Evolutionary conservation across 2,329 filamentous ascomycete genomes (phyloP).

Genomic region (Xylariales sp.): DNA sequence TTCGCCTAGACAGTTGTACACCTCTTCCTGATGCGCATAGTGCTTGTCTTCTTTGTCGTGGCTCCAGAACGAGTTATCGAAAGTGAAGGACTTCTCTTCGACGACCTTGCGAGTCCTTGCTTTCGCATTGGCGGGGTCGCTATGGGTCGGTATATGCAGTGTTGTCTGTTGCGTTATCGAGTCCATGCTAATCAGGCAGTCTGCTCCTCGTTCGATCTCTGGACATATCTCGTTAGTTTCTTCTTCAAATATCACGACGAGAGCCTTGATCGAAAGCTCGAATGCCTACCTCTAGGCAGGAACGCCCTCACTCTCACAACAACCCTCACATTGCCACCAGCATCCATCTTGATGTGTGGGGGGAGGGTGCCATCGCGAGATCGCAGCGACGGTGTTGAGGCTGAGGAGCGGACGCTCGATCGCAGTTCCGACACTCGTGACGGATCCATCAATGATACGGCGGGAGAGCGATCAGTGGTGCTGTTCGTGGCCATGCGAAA

Average conservation of each 20-base stretch:
- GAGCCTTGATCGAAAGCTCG: background rate
- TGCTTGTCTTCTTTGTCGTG: conserved; percentile 74
- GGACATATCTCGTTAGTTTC: conserved; percentile 15
- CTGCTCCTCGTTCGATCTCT: conserved; percentile 78
- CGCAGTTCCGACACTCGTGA: background rate
- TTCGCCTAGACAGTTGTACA: conserved; percentile 90
- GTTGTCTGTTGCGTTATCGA: conserved; percentile 80
- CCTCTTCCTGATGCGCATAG: conserved; percentile 87
- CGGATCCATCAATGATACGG: conserved; percentile 21
- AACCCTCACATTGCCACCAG: conserved; percentile 74
- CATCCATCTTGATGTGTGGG: conserved; percentile 50
- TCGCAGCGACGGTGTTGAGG: conserved; percentile 73
- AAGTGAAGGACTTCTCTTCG: conserved; percentile 89
- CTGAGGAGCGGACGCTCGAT: conserved; percentile 50
- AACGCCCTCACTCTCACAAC: conserved; percentile 79
- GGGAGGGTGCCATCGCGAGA: conserved; percentile 65
- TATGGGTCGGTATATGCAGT: conserved; percentile 64
- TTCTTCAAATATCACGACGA: conserved; percentile 1
- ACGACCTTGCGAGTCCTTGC: conserved; percentile 66
- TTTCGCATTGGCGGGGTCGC: conserved; percentile 48
- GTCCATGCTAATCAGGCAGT: conserved; percentile 90
- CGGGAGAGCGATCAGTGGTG: background rate
- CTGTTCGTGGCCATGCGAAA: background rate
- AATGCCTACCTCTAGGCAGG: conserved; percentile 63
- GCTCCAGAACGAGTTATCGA: conserved; percentile 98